Percentiles rank a stretch among this genome's conserved stretches.
phyloP scores from a whole-genome alignment of 352 stramenopile species.

The Pythium chondricola region DNA sequence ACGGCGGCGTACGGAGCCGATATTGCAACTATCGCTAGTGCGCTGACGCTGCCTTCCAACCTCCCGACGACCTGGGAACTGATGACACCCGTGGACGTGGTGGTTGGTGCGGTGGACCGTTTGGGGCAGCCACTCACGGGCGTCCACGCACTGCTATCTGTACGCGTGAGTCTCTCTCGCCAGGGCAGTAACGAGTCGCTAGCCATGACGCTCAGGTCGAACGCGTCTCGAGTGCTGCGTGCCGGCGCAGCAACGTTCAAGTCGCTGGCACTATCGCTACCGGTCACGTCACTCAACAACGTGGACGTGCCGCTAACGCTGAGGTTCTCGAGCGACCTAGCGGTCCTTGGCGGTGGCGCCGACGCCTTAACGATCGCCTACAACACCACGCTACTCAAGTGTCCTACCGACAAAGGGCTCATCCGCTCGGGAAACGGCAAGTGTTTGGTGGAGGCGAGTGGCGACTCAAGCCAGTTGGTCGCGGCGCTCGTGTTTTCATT shows the following conservation, averaged over 20 bases:
- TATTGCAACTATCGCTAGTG: not conserved
- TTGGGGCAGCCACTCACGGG: slow-evolving; percentile 1
- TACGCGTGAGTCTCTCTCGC: not conserved
- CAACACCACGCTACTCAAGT: slow-evolving; percentile 2
- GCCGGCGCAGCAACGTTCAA: slow-evolving; percentile 5
- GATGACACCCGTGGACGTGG: slow-evolving; percentile 1
- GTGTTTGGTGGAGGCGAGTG: slow-evolving; percentile 11
- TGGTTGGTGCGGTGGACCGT: not conserved
- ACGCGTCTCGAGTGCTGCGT: not conserved
- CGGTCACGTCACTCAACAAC: not conserved
- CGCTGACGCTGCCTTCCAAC: not conserved
- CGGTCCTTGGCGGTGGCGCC: not conserved
- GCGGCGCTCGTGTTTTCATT: slow-evolving; percentile 13
- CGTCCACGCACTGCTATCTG: not conserved
- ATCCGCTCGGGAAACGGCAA: slow-evolving; percentile 6
- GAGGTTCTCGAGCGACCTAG: slow-evolving; percentile 3
- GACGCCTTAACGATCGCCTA: not conserved
- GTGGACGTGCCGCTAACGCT: slow-evolving; percentile 2
- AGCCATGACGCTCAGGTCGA: not conserved
- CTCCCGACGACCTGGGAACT: not conserved
- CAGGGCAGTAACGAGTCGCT: not conserved
- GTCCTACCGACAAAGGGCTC: slow-evolving; percentile 13
- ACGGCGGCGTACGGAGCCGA: not conserved
- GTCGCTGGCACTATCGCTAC: not conserved
- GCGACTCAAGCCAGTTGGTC: slow-evolving; percentile 4